phyloP scores from a whole-genome alignment of 805 yeast species.

The Candida morakotiae region DNA sequence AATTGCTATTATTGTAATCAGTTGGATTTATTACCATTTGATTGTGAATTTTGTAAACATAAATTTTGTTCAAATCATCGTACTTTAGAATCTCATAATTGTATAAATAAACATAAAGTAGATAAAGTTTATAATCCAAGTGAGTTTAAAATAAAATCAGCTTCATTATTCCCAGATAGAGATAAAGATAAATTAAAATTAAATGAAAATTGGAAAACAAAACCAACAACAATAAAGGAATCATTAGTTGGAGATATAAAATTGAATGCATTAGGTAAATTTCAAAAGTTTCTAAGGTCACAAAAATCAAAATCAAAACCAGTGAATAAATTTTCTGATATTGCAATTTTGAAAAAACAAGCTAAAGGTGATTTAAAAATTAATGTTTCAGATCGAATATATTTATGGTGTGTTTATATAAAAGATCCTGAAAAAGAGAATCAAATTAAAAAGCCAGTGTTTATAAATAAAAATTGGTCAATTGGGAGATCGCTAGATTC shows the following conservation, averaged over 20 bases:
- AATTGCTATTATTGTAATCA: conserved; percentile 50
- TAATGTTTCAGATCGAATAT: conserved; percentile 40
- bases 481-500: conserved; percentile 57
- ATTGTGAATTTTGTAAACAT: conserved; percentile 44
- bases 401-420: conserved; percentile 45
- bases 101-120: conserved; percentile 17
- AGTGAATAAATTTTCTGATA: conserved; percentile 15
- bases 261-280: conserved; percentile 23
- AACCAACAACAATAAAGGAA: conserved; percentile 23
- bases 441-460: conserved; percentile 33
- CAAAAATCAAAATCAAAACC: conserved; percentile 14
- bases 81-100: conserved; percentile 26
- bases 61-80: conserved; percentile 52
- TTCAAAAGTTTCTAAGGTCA: conserved; percentile 22
- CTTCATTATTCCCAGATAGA: conserved; percentile 50
- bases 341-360: conserved; percentile 37
- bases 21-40: conserved; percentile 57
- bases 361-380: conserved; percentile 54
- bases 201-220: conserved; percentile 18
- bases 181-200: conserved; percentile 36
- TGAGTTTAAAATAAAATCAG: conserved; percentile 31
- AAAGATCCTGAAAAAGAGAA: conserved; percentile 15
- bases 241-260: conserved; percentile 25
- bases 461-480: conserved; percentile 53
- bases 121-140: conserved; percentile 1